Conservation (phyloP, 139 green algal species). For the Closterium sp. region DNA sequence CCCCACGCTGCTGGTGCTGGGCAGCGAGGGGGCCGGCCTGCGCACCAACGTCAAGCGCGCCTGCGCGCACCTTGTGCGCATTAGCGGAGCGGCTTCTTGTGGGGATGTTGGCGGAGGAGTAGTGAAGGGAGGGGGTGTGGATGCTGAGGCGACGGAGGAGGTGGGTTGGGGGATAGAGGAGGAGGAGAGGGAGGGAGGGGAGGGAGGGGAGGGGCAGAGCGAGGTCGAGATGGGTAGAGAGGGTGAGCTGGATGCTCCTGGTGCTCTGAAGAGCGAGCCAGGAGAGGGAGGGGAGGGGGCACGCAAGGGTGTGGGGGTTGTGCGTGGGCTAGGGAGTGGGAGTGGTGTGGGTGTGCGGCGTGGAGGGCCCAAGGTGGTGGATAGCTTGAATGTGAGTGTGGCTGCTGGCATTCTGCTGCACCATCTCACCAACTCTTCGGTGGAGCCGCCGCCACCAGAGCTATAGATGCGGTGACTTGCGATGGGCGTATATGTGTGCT, state of each 20-base stretch:
- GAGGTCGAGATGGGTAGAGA: background rate
- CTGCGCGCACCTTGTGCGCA: constrained; percentile 60
- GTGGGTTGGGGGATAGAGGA: background rate
- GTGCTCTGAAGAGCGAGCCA: background rate
- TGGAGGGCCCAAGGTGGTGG: constrained; percentile 56
- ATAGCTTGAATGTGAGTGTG: constrained; percentile 92
- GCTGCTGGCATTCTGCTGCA: constrained; percentile 88
- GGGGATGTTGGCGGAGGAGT: background rate
- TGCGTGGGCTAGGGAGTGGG: no score
- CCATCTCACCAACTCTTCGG: constrained; percentile 49
- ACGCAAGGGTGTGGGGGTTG: no score
- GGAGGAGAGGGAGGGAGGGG: background rate
- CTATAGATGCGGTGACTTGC: no score
- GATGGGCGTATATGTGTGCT: no score
- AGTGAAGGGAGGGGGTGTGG: constrained; percentile 6
- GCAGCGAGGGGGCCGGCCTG: constrained; percentile 67
- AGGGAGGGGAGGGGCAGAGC: background rate
- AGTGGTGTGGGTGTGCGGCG: background rate
- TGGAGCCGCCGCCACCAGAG: no score
- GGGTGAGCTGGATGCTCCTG: background rate
- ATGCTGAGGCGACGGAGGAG: background rate
- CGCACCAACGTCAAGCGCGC: constrained; percentile 63
- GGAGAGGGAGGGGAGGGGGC: background rate
- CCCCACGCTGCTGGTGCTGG: constrained; percentile 86
- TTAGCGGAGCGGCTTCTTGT: background rate